Conservation (phyloP, 192 early-diverging fungal species). For the Rhizophagus sp. region DNA sequence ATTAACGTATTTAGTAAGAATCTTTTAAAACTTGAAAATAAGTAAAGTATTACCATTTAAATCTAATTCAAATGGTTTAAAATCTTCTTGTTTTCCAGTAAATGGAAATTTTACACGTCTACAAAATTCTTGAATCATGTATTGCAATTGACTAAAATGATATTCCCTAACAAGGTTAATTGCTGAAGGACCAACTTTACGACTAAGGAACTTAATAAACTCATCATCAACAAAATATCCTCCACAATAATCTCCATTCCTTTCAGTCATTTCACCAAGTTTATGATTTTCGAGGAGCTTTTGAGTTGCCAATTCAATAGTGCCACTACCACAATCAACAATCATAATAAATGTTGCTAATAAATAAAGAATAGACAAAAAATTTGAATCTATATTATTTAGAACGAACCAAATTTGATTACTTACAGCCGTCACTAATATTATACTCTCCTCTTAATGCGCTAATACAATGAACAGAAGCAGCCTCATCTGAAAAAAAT, state of each 20-base stretch:
- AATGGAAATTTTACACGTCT: neutral
- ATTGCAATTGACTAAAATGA: constrained; percentile 10
- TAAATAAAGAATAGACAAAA: neutral
- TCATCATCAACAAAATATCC: constrained; percentile 15
- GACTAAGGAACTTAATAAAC: constrained; percentile 11
- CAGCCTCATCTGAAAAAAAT: constrained; percentile 11
- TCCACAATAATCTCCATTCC: neutral
- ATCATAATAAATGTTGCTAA: constrained; percentile 51
- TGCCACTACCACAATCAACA: constrained; percentile 57
- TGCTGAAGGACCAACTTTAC: neutral
- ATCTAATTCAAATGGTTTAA: neutral
- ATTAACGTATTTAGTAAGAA: too few relatives aligned
- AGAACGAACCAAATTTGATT: neutral
- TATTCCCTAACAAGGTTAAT: neutral
- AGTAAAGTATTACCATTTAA: neutral
- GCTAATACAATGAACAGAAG: neutral
- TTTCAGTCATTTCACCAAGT: constrained; percentile 1
- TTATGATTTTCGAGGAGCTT: neutral
- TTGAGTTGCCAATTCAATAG: constrained; percentile 50
- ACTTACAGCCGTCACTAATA: neutral
- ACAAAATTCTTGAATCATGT: constrained; percentile 3
- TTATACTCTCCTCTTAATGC: neutral
- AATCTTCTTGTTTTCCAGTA: neutral
- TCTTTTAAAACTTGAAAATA: too few relatives aligned
- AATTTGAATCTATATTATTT: too few relatives aligned